These are phyloP conservation scores for Ligustrum vulgare DNA, from an alignment of 257 asterid genomes.

Conservation along the genomic window DNA sequence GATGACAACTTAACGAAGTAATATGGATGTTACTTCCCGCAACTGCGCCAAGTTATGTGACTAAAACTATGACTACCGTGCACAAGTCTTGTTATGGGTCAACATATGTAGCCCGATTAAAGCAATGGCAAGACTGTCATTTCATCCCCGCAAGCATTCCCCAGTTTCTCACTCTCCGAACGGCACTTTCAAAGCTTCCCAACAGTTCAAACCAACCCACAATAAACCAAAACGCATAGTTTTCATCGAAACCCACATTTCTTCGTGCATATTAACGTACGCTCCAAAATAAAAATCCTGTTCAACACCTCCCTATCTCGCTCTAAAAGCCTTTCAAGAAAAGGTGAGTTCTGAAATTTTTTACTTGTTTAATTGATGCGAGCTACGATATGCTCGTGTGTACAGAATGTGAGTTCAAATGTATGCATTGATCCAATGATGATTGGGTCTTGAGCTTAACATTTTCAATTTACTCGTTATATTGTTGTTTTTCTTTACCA, in stretches of 20 bases:
- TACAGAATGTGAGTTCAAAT: slow-evolving; percentile 24
- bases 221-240: slow-evolving; percentile 37
- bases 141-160: background rate
- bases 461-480: background rate
- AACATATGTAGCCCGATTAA: no score
- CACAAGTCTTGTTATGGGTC: no score
- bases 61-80: no score
- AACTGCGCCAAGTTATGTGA: no score
- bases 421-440: slow-evolving; percentile 25
- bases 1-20: no score
- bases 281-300: no score
- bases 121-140: slow-evolving; percentile 21
- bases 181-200: slow-evolving; percentile 64
- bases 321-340: slow-evolving; percentile 3
- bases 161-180: background rate
- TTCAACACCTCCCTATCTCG: background rate
- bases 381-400: background rate
- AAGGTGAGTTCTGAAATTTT: slow-evolving; percentile 26
- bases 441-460: background rate
- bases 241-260: slow-evolving; percentile 57
- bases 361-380: background rate
- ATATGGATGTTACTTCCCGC: no score
- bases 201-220: slow-evolving; percentile 37
- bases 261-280: slow-evolving; percentile 18
- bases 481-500: background rate